Conservation (phyloP, 768 basidiomycete species). For the Lactarius trivialis region DNA sequence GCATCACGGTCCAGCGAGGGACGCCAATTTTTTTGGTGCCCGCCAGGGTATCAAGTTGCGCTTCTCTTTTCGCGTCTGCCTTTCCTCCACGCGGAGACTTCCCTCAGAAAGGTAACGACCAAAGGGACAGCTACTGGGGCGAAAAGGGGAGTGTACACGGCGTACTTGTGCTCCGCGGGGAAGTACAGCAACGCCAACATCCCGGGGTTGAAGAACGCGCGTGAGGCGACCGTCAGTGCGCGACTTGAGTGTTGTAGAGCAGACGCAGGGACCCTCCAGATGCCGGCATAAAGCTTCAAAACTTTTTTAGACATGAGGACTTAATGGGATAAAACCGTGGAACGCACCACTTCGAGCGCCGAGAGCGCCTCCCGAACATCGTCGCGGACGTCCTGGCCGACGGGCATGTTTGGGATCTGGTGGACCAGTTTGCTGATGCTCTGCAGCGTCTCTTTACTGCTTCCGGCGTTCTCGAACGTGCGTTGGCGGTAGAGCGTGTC, state of each 20-base stretch:
- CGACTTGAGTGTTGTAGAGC: slow-evolving; percentile 54
- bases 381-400: slow-evolving; percentile 65
- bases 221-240: slow-evolving; percentile 61
- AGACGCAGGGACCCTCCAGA: slow-evolving; percentile 35
- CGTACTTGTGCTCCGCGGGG: slow-evolving; percentile 95
- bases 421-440: slow-evolving; percentile 82
- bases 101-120: slow-evolving; percentile 64
- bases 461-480: slow-evolving; percentile 58
- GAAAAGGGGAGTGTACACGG: slow-evolving; percentile 93
- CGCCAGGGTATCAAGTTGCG: background rate
- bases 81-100: slow-evolving; percentile 57
- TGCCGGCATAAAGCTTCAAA: slow-evolving; percentile 36
- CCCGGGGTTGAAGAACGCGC: slow-evolving; percentile 94
- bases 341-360: slow-evolving; percentile 64
- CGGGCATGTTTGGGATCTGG: slow-evolving; percentile 89
- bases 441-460: slow-evolving; percentile 63
- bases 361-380: slow-evolving; percentile 66
- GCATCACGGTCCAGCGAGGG: background rate
- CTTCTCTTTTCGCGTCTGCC: slow-evolving; percentile 24
- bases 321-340: background rate
- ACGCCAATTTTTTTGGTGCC: background rate
- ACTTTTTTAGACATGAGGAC: background rate
- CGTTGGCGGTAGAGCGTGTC: slow-evolving; percentile 70
- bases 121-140: slow-evolving; percentile 85
- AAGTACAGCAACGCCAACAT: slow-evolving; percentile 97